These are phyloP conservation scores for Aspergillus oerlinghausenensis DNA, from an alignment of 2,329 filamentous ascomycete species.

Conservation along the genomic window DNA sequence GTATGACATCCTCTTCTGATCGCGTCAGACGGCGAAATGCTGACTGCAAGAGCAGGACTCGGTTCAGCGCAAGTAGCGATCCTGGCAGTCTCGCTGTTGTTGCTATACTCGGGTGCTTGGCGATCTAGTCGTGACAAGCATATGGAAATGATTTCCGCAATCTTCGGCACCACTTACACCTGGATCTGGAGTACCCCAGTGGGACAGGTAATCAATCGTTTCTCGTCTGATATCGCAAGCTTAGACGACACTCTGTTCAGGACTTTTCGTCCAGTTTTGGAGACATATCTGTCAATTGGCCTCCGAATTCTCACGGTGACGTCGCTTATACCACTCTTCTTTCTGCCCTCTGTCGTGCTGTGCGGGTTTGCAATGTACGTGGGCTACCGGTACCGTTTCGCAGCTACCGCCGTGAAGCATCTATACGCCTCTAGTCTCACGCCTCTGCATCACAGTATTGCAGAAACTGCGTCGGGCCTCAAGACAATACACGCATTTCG, in stretches of 20 bases:
- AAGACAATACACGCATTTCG: constrained; percentile 10
- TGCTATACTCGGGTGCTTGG: constrained; percentile 9
- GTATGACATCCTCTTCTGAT: background rate
- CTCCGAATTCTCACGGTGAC: constrained; percentile 10
- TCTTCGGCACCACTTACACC: constrained; percentile 11
- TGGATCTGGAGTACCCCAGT: constrained; percentile 12
- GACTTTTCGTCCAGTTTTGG: constrained; percentile 9
- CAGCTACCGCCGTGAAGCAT: constrained; percentile 9
- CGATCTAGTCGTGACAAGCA: constrained; percentile 10
- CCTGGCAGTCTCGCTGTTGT: constrained; percentile 4
- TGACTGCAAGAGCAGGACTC: constrained; percentile 2
- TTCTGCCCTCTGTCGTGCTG: constrained; percentile 10
- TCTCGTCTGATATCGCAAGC: constrained; percentile 10
- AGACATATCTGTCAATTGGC: constrained; percentile 12
- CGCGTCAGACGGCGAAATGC: background rate
- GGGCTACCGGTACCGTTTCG: constrained; percentile 10
- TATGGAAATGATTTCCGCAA: constrained; percentile 3
- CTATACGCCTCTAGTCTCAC: constrained; percentile 10
- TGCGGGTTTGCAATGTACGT: constrained; percentile 5
- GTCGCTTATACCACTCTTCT: constrained; percentile 10
- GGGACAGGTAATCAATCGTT: constrained; percentile 13
- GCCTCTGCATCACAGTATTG: constrained; percentile 9
- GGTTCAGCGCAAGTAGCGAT: constrained; percentile 4
- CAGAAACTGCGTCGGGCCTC: constrained; percentile 9
- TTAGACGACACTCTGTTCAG: constrained; percentile 10